Percentiles rank a stretch among this genome's conserved stretches.
Conservation (phyloP, 495 filamentous ascomycete species). For the Hypoxylon lienhwacheense region DNA sequence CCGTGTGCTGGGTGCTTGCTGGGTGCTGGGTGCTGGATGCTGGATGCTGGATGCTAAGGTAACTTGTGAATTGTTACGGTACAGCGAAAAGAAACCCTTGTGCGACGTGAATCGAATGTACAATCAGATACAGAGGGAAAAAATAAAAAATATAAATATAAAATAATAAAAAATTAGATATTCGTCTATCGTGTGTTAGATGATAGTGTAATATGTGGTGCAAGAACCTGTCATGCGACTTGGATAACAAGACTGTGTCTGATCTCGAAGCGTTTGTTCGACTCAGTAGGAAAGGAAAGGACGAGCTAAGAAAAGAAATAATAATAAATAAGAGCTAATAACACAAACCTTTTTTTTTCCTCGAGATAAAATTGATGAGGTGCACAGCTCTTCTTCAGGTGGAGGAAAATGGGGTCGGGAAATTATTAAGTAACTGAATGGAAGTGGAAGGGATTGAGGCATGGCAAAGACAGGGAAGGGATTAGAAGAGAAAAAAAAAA, state of each 20-base stretch:
- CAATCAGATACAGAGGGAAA: too few relatives aligned
- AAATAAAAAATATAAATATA: too few relatives aligned
- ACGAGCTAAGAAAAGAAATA: constrained; percentile 11
- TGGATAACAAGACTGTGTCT: too few relatives aligned
- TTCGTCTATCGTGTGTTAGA: too few relatives aligned
- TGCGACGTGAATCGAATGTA: constrained; percentile 33
- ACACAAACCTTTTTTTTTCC: constrained; percentile 23
- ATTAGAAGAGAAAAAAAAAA: constrained; percentile 19
- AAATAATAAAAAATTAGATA: too few relatives aligned
- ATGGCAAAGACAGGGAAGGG: constrained; percentile 36
- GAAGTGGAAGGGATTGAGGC: constrained; percentile 35
- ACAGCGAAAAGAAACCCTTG: constrained; percentile 19
- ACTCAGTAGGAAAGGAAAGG: background rate
- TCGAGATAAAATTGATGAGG: constrained; percentile 29
- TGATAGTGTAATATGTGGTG: too few relatives aligned
- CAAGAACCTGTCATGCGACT: too few relatives aligned
- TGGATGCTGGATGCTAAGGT: too few relatives aligned
- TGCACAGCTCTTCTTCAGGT: constrained; percentile 33
- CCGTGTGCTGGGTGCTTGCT: too few relatives aligned
- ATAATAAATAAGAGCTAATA: constrained; percentile 26
- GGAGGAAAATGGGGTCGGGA: constrained; percentile 37
- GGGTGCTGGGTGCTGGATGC: too few relatives aligned
- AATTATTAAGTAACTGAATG: constrained; percentile 38
- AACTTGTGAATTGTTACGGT: constrained; percentile 26
- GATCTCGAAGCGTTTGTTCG: background rate